Evolutionary conservation across 306 rosid species (phyloP).

Genomic region (Sophora flavescens): DNA sequence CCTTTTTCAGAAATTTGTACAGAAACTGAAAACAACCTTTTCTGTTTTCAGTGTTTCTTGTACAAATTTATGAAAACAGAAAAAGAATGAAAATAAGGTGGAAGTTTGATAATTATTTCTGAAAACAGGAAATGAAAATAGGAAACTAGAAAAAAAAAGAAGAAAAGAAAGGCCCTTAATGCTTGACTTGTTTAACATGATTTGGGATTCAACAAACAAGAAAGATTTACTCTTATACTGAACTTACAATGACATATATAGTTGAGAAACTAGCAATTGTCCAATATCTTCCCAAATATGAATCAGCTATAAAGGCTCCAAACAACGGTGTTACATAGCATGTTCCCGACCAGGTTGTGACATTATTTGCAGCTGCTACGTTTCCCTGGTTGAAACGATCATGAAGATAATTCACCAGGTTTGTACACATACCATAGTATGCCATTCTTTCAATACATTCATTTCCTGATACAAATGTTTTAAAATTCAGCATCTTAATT

Average conservation of each 20-base stretch:
- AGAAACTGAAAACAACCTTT: too few relatives aligned
- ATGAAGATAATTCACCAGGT: constrained; percentile 85
- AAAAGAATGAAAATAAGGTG: too few relatives aligned
- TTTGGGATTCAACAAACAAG: background rate
- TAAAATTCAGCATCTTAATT: constrained; percentile 20
- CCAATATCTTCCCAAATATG: constrained; percentile 97
- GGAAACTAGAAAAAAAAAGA: too few relatives aligned
- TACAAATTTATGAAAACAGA: too few relatives aligned
- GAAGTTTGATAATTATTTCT: too few relatives aligned
- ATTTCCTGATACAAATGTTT: constrained; percentile 59
- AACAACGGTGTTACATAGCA: constrained; percentile 85
- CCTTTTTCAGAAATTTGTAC: too few relatives aligned
- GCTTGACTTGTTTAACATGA: background rate
- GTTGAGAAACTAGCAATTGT: constrained; percentile 80
- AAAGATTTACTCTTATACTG: background rate
- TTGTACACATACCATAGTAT: constrained; percentile 88
- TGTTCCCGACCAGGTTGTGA: constrained; percentile 84
- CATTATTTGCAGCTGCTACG: constrained; percentile 68
- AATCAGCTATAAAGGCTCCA: constrained; percentile 94
- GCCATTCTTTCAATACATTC: constrained; percentile 94
- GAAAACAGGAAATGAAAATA: too few relatives aligned
- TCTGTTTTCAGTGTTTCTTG: too few relatives aligned
- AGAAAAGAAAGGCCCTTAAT: too few relatives aligned
- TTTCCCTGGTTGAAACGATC: constrained; percentile 68
- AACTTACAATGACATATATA: constrained; percentile 74